phyloP scores from a whole-genome alignment of 2,329 filamentous ascomycete species.

The Aspergillus transmontanensis region DNA sequence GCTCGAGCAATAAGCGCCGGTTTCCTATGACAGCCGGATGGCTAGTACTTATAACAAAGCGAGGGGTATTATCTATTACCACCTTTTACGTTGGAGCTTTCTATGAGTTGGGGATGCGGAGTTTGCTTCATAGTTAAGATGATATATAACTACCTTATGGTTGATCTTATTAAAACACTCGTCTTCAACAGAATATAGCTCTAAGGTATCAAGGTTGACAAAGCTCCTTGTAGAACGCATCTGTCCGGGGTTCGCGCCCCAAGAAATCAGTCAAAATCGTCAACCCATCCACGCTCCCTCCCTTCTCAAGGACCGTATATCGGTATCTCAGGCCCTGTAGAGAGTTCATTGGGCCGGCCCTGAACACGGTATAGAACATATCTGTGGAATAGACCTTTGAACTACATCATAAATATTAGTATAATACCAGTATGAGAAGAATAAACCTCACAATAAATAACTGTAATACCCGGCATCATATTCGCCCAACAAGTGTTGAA shows the following conservation, averaged over 20 bases:
- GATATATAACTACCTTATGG: too few species aligned
- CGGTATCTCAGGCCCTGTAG: not conserved
- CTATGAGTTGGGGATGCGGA: too few species aligned
- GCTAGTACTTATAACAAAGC: too few species aligned
- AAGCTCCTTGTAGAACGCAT: not conserved
- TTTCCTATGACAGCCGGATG: not conserved
- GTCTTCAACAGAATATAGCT: not conserved
- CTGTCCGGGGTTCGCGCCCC: not conserved
- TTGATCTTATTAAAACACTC: too few species aligned
- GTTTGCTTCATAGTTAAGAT: too few species aligned
- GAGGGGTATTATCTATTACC: too few species aligned
- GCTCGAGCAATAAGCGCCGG: not conserved
- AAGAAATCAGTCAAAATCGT: not conserved
- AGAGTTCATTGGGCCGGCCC: not conserved
- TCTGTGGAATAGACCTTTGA: not conserved
- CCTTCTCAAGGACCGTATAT: not conserved
- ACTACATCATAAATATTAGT: not conserved
- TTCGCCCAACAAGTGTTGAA: not conserved
- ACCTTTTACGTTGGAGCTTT: too few species aligned
- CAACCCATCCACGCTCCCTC: not conserved
- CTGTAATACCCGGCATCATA: not conserved
- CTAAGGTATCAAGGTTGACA: not conserved
- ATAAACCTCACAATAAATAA: not conserved
- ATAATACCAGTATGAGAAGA: not conserved
- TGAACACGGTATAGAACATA: not conserved